phyloP scores from a whole-genome alignment of 1,284 basidiomycete species.

The Pseudozyma tsukubaensis region DNA sequence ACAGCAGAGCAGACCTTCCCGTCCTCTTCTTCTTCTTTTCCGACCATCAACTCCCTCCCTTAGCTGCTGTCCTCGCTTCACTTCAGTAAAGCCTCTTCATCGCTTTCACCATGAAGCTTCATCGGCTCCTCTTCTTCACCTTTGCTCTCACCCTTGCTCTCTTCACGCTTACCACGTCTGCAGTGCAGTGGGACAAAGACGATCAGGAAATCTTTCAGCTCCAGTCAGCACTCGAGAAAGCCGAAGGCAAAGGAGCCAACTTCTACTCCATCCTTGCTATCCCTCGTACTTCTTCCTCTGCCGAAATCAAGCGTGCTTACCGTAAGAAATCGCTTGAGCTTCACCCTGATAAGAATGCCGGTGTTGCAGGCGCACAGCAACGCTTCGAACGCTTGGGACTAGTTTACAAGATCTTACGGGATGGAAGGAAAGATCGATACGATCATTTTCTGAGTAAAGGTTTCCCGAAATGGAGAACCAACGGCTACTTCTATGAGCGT shows the following conservation, averaged over 20 bases:
- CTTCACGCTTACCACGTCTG: slow-evolving; percentile 18
- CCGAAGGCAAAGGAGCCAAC: slow-evolving; percentile 53
- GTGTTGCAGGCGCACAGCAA: slow-evolving; percentile 50
- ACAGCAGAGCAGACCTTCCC: neutral
- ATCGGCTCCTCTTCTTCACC: slow-evolving; percentile 22
- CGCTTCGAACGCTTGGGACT: slow-evolving; percentile 65
- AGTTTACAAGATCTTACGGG: slow-evolving; percentile 66
- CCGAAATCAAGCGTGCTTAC: slow-evolving; percentile 64
- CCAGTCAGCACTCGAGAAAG: slow-evolving; percentile 58
- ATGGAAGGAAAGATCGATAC: slow-evolving; percentile 65
- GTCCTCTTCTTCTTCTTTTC: neutral
- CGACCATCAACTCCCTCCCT: neutral
- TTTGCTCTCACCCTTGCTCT: slow-evolving; percentile 19
- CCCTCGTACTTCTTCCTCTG: slow-evolving; percentile 27
- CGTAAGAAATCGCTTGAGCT: slow-evolving; percentile 62
- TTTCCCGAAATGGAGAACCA: slow-evolving; percentile 65
- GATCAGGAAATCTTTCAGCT: slow-evolving; percentile 67
- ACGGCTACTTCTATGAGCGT: slow-evolving; percentile 64
- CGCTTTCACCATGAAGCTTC: slow-evolving; percentile 22
- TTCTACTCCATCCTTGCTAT: slow-evolving; percentile 65
- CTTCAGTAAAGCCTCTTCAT: neutral
- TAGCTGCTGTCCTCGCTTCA: neutral
- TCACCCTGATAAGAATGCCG: slow-evolving; percentile 65
- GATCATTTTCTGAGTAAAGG: slow-evolving; percentile 65
- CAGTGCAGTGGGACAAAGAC: slow-evolving; percentile 57